Evolutionary conservation across 768 basidiomycete genomes (phyloP).

Genomic region (Suillus brevipes): DNA sequence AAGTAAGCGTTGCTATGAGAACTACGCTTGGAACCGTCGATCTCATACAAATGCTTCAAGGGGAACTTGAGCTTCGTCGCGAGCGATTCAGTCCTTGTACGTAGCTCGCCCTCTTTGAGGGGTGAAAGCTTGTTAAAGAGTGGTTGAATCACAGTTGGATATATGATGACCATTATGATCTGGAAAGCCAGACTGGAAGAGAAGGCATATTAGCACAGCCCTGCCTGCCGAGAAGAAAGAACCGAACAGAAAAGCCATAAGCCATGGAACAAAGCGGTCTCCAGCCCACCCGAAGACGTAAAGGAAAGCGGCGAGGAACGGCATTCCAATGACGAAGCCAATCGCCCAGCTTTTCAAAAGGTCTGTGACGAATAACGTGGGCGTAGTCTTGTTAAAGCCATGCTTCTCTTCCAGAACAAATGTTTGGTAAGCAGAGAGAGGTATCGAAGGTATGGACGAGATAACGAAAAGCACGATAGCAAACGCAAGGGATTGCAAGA

Average conservation of each 20-base stretch:
- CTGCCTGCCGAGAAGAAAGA: conserved; percentile 10
- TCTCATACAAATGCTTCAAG: conserved; percentile 91
- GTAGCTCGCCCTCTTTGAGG: conserved; percentile 73
- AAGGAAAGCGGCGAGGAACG: conserved; percentile 85
- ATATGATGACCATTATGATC: conserved; percentile 77
- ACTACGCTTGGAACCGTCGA: conserved; percentile 94
- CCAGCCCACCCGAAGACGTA: conserved; percentile 93
- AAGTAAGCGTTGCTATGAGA: conserved; percentile 99
- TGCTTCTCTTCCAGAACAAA: conserved; percentile 95
- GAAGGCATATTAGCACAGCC: conserved; percentile 2
- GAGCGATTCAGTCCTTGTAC: conserved; percentile 72
- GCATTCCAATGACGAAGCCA: conserved; percentile 71
- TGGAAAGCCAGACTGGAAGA: conserved; percentile 72
- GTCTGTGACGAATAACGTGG: conserved; percentile 73
- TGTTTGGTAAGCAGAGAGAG: conserved; percentile 80
- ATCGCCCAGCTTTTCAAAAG: conserved; percentile 78
- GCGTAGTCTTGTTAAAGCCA: conserved; percentile 95
- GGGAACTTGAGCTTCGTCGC: conserved; percentile 88
- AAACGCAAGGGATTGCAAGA: conserved; percentile 81
- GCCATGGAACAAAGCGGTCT: conserved; percentile 86
- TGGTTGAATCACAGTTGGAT: conserved; percentile 89
- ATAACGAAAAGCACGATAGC: conserved; percentile 63
- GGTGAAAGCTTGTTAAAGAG: conserved; percentile 97
- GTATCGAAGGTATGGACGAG: conserved; percentile 69
- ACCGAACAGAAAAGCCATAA: conserved; percentile 88